phyloP scores from a whole-genome alignment of 2,329 filamentous ascomycete species.

The Claviceps maximensis region DNA sequence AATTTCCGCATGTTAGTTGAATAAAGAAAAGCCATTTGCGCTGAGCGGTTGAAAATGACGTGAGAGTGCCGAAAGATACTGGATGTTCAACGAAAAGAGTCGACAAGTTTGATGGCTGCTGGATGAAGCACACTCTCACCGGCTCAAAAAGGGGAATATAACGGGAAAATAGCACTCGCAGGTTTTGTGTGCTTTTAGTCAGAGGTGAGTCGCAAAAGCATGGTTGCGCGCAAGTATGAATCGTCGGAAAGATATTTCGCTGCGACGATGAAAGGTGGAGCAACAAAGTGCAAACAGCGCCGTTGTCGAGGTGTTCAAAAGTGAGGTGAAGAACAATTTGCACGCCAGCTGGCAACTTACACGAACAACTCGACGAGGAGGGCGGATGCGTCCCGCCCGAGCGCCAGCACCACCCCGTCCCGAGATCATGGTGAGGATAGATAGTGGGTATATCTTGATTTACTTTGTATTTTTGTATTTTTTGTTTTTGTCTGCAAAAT shows the following conservation, averaged over 20 bases:
- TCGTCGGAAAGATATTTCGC: background rate
- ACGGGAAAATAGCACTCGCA: background rate
- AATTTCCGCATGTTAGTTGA: conserved; percentile 11
- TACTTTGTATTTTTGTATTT: background rate
- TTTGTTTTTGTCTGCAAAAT: background rate
- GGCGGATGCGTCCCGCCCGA: conserved; percentile 27
- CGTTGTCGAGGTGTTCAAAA: background rate
- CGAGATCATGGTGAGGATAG: conserved; percentile 29
- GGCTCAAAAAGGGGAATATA: background rate
- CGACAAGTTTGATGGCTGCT: background rate
- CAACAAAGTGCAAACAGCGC: background rate
- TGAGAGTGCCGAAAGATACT: background rate
- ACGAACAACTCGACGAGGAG: conserved; percentile 28
- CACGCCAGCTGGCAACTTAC: conserved; percentile 18
- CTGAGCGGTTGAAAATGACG: background rate
- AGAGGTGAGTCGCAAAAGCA: background rate
- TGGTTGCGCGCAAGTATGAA: background rate
- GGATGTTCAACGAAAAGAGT: background rate
- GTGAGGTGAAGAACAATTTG: background rate
- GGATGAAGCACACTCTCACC: background rate
- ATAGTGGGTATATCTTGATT: background rate
- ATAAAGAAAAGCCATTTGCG: background rate
- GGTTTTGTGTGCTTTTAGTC: background rate
- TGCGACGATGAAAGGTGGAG: background rate
- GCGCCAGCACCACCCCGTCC: conserved; percentile 31